phyloP scores from a whole-genome alignment of 768 basidiomycete species.

The Tylopilus sp. region DNA sequence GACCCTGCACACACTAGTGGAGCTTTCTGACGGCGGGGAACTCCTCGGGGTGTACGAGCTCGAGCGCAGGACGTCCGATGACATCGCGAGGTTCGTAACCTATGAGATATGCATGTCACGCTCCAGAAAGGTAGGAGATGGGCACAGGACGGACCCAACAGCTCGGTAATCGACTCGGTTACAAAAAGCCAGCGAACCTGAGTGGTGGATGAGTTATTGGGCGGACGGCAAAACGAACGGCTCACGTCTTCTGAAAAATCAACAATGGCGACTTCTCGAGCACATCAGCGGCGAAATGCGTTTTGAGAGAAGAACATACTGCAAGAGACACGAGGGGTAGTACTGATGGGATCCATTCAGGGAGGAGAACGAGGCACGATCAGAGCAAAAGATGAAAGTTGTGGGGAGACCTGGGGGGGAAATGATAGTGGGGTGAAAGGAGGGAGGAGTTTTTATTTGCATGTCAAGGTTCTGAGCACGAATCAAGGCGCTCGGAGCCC shows the following conservation, averaged over 20 bases:
- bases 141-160: constrained; percentile 45
- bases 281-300: constrained; percentile 7
- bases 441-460: constrained; percentile 16
- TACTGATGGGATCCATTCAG: constrained; percentile 35
- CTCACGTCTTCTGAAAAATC: constrained; percentile 74
- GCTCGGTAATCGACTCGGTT: constrained; percentile 61
- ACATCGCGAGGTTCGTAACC: constrained; percentile 75
- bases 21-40: constrained; percentile 59
- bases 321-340: constrained; percentile 69
- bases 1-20: constrained; percentile 53
- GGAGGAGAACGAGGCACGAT: not conserved
- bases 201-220: constrained; percentile 1
- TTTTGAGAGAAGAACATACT: constrained; percentile 46
- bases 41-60: constrained; percentile 82
- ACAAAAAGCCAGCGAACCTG: constrained; percentile 68
- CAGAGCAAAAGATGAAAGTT: not conserved
- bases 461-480: constrained; percentile 6
- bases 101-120: constrained; percentile 23
- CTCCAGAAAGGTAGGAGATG: not conserved
- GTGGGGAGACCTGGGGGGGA: not conserved
- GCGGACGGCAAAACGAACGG: not conserved
- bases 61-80: constrained; percentile 62
- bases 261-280: constrained; percentile 63
- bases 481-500: constrained; percentile 17
- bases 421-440: not conserved